A percentile compares a stretch with the other conserved stretches of the same genome.
Conservation (phyloP, 768 basidiomycete species). For the Lyophyllum semitale region DNA sequence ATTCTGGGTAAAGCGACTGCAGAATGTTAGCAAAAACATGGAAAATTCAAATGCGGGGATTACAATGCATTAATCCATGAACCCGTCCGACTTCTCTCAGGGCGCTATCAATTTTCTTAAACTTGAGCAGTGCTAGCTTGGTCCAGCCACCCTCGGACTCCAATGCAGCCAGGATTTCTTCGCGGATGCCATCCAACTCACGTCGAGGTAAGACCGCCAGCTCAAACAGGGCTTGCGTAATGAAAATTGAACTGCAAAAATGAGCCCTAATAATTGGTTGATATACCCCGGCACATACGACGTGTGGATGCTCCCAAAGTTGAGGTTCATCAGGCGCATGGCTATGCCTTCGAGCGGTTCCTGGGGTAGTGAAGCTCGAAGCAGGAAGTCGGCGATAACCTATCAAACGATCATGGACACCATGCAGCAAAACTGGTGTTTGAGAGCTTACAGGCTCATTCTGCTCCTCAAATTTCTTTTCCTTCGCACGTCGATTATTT, state of each 20-base stretch:
- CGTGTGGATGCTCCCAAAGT: slow-evolving; percentile 41
- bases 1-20: slow-evolving; percentile 33
- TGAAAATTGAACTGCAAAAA: slow-evolving; percentile 34
- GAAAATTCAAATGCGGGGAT: neutral
- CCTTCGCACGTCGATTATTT: slow-evolving; percentile 25
- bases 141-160: slow-evolving; percentile 38
- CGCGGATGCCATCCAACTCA: slow-evolving; percentile 31
- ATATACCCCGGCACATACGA: slow-evolving; percentile 34
- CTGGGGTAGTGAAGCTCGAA: slow-evolving; percentile 28
- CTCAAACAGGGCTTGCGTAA: slow-evolving; percentile 36
- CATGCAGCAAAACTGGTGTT: neutral
- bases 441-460: slow-evolving; percentile 25
- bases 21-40: neutral
- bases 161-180: slow-evolving; percentile 32
- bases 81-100: slow-evolving; percentile 36
- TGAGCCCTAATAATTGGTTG: neutral
- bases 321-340: slow-evolving; percentile 37
- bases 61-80: slow-evolving; percentile 37
- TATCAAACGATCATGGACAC: neutral
- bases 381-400: slow-evolving; percentile 30
- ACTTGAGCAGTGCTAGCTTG: slow-evolving; percentile 32
- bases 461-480: slow-evolving; percentile 22
- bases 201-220: slow-evolving; percentile 29
- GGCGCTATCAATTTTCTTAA: slow-evolving; percentile 36
- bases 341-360: slow-evolving; percentile 33